Evolutionary conservation across 257 asterid species (phyloP).

Genomic region (Vinca minor): DNA sequence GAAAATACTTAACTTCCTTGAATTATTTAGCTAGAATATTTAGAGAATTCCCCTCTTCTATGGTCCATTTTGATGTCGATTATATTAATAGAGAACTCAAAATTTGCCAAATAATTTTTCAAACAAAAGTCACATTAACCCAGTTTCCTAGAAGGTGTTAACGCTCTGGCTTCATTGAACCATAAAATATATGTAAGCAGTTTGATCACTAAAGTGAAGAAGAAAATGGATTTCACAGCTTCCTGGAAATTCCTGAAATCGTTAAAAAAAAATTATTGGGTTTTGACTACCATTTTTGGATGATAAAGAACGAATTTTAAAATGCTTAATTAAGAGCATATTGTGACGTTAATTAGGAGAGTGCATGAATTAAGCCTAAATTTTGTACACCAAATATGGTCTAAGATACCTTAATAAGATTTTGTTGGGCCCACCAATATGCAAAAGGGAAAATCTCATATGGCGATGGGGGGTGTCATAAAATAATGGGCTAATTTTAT

Average conservation of each 20-base stretch:
- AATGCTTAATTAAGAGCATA: background rate
- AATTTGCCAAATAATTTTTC: background rate
- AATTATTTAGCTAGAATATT: too few species aligned
- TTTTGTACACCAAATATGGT: background rate
- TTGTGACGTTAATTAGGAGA: background rate
- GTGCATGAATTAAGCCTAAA: conserved; percentile 8
- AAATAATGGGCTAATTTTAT: too few species aligned
- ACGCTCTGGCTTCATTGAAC: background rate
- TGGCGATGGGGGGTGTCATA: too few species aligned
- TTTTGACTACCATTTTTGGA: background rate
- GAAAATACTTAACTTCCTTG: too few species aligned
- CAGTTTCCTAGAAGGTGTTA: background rate
- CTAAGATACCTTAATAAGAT: conserved; percentile 11
- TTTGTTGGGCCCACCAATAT: conserved; percentile 19
- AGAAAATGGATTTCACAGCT: background rate
- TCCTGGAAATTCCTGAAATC: conserved; percentile 7
- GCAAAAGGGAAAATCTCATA: too few species aligned
- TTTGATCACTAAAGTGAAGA: background rate
- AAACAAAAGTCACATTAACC: background rate
- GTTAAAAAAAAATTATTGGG: background rate
- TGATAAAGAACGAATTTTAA: background rate
- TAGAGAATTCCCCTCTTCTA: too few species aligned
- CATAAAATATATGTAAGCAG: background rate
- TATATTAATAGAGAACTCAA: background rate
- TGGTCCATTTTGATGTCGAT: conserved; percentile 4